Evolutionary conservation across 371 early-diverging fungal genomes (phyloP), one percentile per base, ranked within the genome.

Genomic region (Batkoa obscura): DNA sequence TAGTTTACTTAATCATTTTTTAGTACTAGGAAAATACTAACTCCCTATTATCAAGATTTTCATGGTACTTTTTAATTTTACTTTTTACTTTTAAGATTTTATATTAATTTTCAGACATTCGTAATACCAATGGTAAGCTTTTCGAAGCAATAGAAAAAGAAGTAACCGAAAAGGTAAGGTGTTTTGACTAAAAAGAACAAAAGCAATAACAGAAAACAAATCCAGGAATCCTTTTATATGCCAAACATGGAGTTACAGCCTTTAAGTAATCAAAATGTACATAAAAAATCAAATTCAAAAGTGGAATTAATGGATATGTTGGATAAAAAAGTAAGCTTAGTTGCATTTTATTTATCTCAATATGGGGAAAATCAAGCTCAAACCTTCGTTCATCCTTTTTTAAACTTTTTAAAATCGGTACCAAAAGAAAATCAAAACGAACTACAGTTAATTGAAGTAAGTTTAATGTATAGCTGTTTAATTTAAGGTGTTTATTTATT

Each of bases 401-500:
- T 32, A 12, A 34, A 31, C 13, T 23, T 23, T 23, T 23, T 23
- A 23, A 23, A 23, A 23, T 23, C 23, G 23, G 13, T 17, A 34
- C 8, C 34, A 4, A 34, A 8, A 5, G 31, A 9, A 34, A 17
- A 30, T 30, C 5, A 9, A 35, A 8, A 12, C 2, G 30, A 53
- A 12, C 38, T 53, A 5, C 53, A 53, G 38, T n/a, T 53, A 39
- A 23, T 53, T 13, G 53, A 53, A 39, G 53, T 53, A 53, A 53
- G 15, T 50, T 13, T 42, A 42, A 15, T 15, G 43, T 42, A 42
- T 42, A 8, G 10, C 15, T 50, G n/a, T 35, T 50, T 12, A n/a
- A 4, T n/a, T 50, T 50, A 23, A 13, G 6, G 10, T 23, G 31
- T 35, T n/a, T 6, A 13, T 37, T 13, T 12, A 15, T 34, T 6